phyloP scores from a whole-genome alignment of 305 asterid species.

The Fraxinus floribunda region DNA sequence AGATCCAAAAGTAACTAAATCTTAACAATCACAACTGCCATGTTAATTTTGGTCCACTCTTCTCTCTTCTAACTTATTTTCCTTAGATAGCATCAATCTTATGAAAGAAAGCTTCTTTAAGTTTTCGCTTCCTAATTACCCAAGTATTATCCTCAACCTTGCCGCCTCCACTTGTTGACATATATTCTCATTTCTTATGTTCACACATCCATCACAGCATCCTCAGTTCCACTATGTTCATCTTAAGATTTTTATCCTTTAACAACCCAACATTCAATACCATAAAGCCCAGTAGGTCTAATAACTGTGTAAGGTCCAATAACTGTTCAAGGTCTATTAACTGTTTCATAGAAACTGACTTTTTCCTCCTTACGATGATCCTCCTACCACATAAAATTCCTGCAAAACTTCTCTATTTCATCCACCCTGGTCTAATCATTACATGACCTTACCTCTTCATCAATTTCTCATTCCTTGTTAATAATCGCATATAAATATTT shows the following conservation, averaged over 20 bases:
- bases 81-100: background rate
- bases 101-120: background rate
- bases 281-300: background rate
- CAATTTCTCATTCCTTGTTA: background rate
- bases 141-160: background rate
- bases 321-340: background rate
- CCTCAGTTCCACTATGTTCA: background rate
- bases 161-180: background rate
- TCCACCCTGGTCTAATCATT: background rate
- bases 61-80: background rate
- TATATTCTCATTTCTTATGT: background rate
- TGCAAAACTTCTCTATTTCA: background rate
- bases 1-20: background rate
- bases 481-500: background rate
- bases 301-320: background rate
- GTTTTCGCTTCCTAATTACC: background rate
- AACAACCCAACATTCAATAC: background rate
- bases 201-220: background rate
- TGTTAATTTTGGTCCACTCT: background rate
- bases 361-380: background rate
- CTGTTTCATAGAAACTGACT: background rate
- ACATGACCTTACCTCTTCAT: background rate
- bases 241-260: background rate
- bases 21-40: background rate
- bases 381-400: background rate